Conservation (phyloP, 345 rosid genomes). For the Bruguiera gymnorhiza region DNA sequence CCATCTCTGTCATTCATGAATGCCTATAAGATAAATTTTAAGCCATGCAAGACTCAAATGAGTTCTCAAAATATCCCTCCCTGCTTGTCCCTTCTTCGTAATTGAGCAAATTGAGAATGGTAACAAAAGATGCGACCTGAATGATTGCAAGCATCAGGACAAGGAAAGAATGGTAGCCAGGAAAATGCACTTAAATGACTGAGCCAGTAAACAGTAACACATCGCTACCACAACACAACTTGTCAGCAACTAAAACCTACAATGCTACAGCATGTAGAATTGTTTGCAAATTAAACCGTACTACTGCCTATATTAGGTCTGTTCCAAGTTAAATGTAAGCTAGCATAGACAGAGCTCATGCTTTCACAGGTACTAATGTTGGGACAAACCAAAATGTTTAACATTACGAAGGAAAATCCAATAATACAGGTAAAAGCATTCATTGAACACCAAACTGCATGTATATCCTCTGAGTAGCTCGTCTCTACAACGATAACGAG, state of each 20-base stretch:
- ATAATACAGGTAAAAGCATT: background rate
- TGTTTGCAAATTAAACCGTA: background rate
- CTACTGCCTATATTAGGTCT: background rate
- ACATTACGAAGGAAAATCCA: background rate
- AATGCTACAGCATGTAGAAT: too few species aligned
- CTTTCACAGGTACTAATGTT: constrained; percentile 9
- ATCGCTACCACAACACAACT: too few species aligned
- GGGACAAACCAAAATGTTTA: constrained; percentile 9
- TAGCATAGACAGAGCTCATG: background rate
- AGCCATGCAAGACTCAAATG: constrained; percentile 10
- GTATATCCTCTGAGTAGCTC: background rate
- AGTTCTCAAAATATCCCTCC: background rate
- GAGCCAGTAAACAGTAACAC: too few species aligned
- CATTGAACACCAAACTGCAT: background rate
- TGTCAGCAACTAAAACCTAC: too few species aligned
- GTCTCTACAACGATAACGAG: background rate
- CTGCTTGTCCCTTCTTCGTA: constrained; percentile 25
- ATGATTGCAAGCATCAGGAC: too few species aligned
- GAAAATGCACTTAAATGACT: too few species aligned
- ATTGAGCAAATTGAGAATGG: background rate
- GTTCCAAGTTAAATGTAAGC: constrained; percentile 4
- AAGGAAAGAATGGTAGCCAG: too few species aligned
- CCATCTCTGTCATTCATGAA: constrained; percentile 27
- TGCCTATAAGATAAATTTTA: background rate
- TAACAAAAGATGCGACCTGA: too few species aligned